Evolutionary conservation across 1,139 yeast species (phyloP).

Genomic region (Arxiozyma bovina): DNA sequence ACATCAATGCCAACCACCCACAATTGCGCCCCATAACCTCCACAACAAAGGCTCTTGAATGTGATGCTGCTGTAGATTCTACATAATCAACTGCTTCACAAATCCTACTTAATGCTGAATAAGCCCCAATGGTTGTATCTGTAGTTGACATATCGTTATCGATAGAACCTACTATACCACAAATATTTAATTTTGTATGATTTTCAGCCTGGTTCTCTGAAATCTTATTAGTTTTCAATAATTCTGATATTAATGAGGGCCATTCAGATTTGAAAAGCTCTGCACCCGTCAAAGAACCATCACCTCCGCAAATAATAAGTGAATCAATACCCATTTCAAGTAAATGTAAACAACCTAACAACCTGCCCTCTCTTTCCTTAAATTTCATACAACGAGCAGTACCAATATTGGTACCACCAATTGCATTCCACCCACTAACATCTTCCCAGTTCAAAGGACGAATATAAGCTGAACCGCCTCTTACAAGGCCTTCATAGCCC

Average conservation of each 20-base stretch:
- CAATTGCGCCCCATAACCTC: conserved; percentile 99
- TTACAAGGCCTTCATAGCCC: conserved; percentile 89
- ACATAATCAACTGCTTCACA: conserved; percentile 85
- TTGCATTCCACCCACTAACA: conserved; percentile 84
- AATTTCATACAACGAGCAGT: conserved; percentile 91
- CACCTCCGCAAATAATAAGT: conserved; percentile 94
- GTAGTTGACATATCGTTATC: conserved; percentile 97
- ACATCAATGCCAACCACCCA: conserved; percentile 97
- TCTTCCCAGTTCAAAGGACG: conserved; percentile 80
- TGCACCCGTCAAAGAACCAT: conserved; percentile 96
- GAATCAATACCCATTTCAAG: conserved; percentile 87
- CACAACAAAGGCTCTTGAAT: conserved; percentile 92
- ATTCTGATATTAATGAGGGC: conserved; percentile 75
- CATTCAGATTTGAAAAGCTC: conserved; percentile 87
- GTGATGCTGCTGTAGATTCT: conserved; percentile 94
- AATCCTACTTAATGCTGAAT: conserved; percentile 84
- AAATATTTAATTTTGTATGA: conserved; percentile 70
- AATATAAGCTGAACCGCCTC: conserved; percentile 60
- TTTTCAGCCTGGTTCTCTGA: conserved; percentile 47
- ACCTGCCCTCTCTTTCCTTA: conserved; percentile 74
- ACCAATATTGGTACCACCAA: conserved; percentile 93
- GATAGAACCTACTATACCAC: conserved; percentile 92
- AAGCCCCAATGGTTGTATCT: conserved; percentile 96
- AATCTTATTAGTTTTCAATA: conserved; percentile 45
- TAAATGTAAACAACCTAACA: conserved; percentile 73